Conservation (phyloP, 2,329 filamentous ascomycete species). For the Alternaria gaisen region DNA sequence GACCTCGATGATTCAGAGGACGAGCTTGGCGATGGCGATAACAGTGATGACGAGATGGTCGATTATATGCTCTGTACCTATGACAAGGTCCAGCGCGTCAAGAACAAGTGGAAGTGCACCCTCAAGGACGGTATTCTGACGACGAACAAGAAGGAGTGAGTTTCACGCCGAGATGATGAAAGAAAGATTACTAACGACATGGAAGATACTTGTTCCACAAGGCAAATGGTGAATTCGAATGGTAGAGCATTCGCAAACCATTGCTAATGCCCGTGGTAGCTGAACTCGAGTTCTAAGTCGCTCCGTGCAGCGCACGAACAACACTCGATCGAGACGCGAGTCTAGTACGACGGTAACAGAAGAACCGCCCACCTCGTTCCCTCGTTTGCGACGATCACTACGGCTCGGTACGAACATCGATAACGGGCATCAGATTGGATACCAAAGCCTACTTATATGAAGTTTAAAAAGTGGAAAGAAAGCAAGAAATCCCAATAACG, state of each 20-base stretch:
- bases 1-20: conserved; percentile 97
- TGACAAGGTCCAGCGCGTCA: conserved; percentile 98
- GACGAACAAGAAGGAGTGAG: conserved; percentile 87
- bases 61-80: conserved; percentile 99
- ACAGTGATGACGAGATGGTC: conserved; percentile 82
- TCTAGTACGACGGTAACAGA: conserved; percentile 8
- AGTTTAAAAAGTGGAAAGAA: background rate
- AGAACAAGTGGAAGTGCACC: conserved; percentile 97
- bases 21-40: conserved; percentile 79
- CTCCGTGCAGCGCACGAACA: conserved; percentile 18
- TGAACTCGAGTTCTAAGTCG: conserved; percentile 35
- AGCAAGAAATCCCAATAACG: background rate
- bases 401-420: background rate
- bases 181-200: conserved; percentile 15
- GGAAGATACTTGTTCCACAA: conserved; percentile 92
- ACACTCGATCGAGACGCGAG: conserved; percentile 12
- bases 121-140: conserved; percentile 96
- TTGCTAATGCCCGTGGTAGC: conserved; percentile 30
- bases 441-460: background rate
- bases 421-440: conserved; percentile 13
- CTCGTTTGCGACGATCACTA: background rate
- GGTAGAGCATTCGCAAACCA: conserved; percentile 65
- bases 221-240: conserved; percentile 96
- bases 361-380: background rate
- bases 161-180: conserved; percentile 21